phyloP scores from a whole-genome alignment of 2,329 filamentous ascomycete genomes.

The Aulographum hederae region DNA sequence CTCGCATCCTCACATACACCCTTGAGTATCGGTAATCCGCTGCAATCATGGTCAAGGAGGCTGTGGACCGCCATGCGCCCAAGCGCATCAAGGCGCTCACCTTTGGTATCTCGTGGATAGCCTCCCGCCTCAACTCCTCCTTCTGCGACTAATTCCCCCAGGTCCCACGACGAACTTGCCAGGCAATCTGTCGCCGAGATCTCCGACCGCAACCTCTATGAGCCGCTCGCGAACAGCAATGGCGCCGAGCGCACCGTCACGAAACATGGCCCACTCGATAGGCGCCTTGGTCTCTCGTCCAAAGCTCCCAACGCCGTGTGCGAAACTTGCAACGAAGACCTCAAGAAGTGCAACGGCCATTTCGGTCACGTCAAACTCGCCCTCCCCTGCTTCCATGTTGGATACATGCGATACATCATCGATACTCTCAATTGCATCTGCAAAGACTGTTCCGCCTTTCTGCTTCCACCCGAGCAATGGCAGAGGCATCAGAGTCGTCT shows the following conservation, averaged over 20 bases:
- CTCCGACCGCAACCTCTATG: slow-evolving; percentile 85
- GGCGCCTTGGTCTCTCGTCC: slow-evolving; percentile 72
- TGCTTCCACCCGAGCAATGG: slow-evolving; percentile 66
- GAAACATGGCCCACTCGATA: slow-evolving; percentile 71
- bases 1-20: too few relatives aligned
- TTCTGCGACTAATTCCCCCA: slow-evolving; percentile 14
- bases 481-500: slow-evolving; percentile 63
- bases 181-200: slow-evolving; percentile 91
- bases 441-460: slow-evolving; percentile 75
- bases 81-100: slow-evolving; percentile 88
- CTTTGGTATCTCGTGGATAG: slow-evolving; percentile 69
- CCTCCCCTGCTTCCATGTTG: slow-evolving; percentile 85
- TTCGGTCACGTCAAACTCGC: slow-evolving; percentile 88
- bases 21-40: too few relatives aligned
- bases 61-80: slow-evolving; percentile 73
- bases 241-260: slow-evolving; percentile 49
- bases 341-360: slow-evolving; percentile 81
- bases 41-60: slow-evolving; percentile 17
- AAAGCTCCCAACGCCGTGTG: slow-evolving; percentile 79
- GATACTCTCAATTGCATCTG: slow-evolving; percentile 88
- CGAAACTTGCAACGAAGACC: slow-evolving; percentile 61
- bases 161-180: slow-evolving; percentile 83
- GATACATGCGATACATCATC: slow-evolving; percentile 86
- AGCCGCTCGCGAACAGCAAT: slow-evolving; percentile 45
- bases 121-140: slow-evolving; percentile 1